phyloP scores from a whole-genome alignment of 805 yeast species.

The Kodamaea neixiangensis region DNA sequence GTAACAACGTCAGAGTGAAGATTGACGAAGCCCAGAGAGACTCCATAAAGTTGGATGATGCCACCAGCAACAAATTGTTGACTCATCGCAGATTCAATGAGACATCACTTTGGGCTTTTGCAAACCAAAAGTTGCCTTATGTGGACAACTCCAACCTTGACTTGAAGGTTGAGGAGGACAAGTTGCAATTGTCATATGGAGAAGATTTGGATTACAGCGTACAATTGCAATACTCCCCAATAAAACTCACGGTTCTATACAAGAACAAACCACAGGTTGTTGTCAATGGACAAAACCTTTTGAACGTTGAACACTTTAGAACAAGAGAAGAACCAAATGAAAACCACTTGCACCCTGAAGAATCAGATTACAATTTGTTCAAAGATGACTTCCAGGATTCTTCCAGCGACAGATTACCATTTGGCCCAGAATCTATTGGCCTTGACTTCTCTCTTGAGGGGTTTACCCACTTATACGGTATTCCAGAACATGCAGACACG shows the following conservation, averaged over 20 bases:
- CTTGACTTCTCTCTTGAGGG: constrained; percentile 69
- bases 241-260: constrained; percentile 51
- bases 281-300: constrained; percentile 66
- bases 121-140: constrained; percentile 13
- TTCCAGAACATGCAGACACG: constrained; percentile 93
- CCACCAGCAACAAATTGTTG: constrained; percentile 18
- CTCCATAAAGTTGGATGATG: constrained; percentile 12
- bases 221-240: constrained; percentile 46
- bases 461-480: constrained; percentile 76
- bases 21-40: constrained; percentile 58
- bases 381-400: constrained; percentile 72
- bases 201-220: constrained; percentile 39
- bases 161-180: constrained; percentile 17
- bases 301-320: constrained; percentile 86
- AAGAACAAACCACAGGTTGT: constrained; percentile 50
- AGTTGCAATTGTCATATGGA: constrained; percentile 36
- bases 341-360: constrained; percentile 53
- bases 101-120: constrained; percentile 61
- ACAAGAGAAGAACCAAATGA: constrained; percentile 27
- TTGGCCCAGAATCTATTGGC: constrained; percentile 90
- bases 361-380: constrained; percentile 67
- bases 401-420: constrained; percentile 60
- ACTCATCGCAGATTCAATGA: constrained; percentile 58
- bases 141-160: constrained; percentile 14
- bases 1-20: constrained; percentile 60